A percentile compares a stretch with the other conserved stretches of the same genome.
Evolutionary conservation across 2,329 filamentous ascomycete species (phyloP).

Genomic region (Colletotrichum sp.): DNA sequence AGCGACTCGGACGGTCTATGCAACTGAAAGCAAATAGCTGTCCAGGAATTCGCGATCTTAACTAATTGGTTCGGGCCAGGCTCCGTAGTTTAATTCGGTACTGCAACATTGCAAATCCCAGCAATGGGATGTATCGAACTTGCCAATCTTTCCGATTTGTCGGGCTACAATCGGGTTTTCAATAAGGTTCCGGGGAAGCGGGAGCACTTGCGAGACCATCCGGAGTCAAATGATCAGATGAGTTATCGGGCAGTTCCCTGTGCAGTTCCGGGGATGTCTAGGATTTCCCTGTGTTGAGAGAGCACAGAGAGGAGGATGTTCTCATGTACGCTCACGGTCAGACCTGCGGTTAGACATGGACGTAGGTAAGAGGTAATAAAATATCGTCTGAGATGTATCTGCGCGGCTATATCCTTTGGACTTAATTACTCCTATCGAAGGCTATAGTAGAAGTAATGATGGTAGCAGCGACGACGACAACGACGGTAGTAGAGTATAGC

Average conservation of each 20-base stretch:
- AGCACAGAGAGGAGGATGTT: background rate
- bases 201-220: background rate
- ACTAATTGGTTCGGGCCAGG: background rate
- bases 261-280: background rate
- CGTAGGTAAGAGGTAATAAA: accelerated
- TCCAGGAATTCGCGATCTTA: background rate
- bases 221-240: background rate
- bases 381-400: too few species aligned
- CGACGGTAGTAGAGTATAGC: too few species aligned
- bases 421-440: too few species aligned
- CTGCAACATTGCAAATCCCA: background rate
- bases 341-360: background rate
- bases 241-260: background rate
- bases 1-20: background rate
- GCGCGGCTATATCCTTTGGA: too few species aligned
- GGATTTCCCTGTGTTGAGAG: background rate
- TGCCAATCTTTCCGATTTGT: background rate
- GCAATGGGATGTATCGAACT: background rate
- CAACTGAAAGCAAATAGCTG: background rate
- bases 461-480: too few species aligned
- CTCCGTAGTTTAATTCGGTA: background rate
- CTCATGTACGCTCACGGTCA: background rate
- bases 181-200: background rate
- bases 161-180: background rate
- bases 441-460: too few species aligned